Evolutionary conservation across 1,284 basidiomycete species (phyloP).

Genomic region (Wallemia hederae): DNA sequence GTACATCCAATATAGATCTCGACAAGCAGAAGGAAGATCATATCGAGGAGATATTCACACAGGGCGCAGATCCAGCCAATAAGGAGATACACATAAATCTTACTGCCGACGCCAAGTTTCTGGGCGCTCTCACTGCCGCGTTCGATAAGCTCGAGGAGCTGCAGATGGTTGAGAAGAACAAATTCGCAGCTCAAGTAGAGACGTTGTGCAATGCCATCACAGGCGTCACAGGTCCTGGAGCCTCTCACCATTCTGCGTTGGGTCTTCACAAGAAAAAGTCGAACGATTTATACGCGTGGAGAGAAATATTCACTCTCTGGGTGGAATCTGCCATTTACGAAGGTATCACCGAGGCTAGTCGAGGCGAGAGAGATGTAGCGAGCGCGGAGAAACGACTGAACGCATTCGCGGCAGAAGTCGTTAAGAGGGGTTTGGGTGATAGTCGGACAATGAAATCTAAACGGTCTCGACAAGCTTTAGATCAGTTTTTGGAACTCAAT

Average conservation of each 20-base stretch:
- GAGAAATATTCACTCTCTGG: constrained; percentile 69
- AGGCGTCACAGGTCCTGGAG: constrained; percentile 28
- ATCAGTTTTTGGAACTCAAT: constrained; percentile 55
- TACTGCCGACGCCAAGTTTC: constrained; percentile 24
- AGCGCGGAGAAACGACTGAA: constrained; percentile 43
- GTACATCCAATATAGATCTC: background rate
- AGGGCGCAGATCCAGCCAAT: background rate
- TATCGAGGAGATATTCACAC: background rate
- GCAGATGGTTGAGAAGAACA: constrained; percentile 28
- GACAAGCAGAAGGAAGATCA: background rate
- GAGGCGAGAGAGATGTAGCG: constrained; percentile 40
- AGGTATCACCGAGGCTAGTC: constrained; percentile 33
- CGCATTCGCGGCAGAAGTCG: constrained; percentile 37
- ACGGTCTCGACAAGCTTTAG: constrained; percentile 34
- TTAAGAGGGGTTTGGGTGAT: constrained; percentile 29
- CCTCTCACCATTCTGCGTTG: constrained; percentile 23
- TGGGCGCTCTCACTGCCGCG: constrained; percentile 41
- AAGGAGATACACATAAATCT: background rate
- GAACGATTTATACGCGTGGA: constrained; percentile 66
- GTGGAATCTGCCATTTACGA: constrained; percentile 70
- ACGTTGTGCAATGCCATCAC: constrained; percentile 32
- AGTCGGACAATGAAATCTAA: constrained; percentile 27
- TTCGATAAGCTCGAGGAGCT: constrained; percentile 38
- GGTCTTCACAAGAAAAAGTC: constrained; percentile 14
- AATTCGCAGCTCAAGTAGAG: constrained; percentile 33